A percentile compares a stretch with the other conserved stretches of the same genome.
phyloP scores from a whole-genome alignment of 805 yeast species.

The Candida boleticola region DNA sequence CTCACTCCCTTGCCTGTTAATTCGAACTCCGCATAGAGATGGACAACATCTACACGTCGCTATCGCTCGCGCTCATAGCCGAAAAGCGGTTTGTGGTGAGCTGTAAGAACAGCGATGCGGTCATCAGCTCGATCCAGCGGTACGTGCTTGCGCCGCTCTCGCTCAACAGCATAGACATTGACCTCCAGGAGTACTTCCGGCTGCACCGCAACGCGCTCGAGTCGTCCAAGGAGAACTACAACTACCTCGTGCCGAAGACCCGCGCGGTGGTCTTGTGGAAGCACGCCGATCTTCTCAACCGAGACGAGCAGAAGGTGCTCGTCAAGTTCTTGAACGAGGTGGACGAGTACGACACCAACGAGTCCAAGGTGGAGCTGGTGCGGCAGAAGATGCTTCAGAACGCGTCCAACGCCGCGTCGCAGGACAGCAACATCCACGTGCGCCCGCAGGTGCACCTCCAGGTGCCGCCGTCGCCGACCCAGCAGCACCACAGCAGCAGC shows the following conservation, averaged over 20 bases:
- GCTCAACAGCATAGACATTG: slow-evolving; percentile 10
- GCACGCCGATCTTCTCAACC: slow-evolving; percentile 4
- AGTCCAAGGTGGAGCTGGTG: neutral
- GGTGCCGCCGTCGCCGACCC: neutral
- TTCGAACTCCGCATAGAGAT: too few relatives aligned
- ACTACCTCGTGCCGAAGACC: neutral
- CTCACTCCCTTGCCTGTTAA: too few relatives aligned
- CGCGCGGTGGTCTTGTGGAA: slow-evolving; percentile 9
- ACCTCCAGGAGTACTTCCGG: slow-evolving; percentile 3
- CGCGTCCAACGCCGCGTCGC: neutral
- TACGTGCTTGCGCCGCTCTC: slow-evolving; percentile 1
- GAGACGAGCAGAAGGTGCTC: slow-evolving; percentile 14
- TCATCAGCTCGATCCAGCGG: slow-evolving; percentile 3
- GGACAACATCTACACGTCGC: slow-evolving; percentile 19
- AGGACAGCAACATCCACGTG: neutral
- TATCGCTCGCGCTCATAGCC: slow-evolving; percentile 17
- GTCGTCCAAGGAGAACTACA: slow-evolving; percentile 5
- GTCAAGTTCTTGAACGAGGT: slow-evolving; percentile 17
- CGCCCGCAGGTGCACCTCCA: neutral
- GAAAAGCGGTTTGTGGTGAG: slow-evolving; percentile 9
- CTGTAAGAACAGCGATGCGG: slow-evolving; percentile 7
- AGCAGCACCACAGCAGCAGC: neutral
- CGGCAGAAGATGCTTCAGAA: neutral
- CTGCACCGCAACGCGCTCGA: slow-evolving; percentile 1
- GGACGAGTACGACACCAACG: slow-evolving; percentile 20